Evolutionary conservation across 2,329 filamentous ascomycete species (phyloP).

Genomic region (Didymella arachidicola): DNA sequence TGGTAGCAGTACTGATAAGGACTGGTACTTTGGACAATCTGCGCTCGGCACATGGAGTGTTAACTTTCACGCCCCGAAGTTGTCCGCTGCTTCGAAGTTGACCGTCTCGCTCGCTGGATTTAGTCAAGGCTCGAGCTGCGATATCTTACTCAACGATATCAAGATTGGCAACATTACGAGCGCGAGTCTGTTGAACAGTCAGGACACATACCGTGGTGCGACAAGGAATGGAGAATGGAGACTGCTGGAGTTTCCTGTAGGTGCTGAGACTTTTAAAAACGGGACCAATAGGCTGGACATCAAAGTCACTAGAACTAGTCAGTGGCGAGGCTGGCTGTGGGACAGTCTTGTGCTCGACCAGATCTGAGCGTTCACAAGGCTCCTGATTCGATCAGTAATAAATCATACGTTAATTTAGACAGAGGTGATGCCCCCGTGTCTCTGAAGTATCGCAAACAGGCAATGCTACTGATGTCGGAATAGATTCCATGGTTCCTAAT

Average conservation of each 20-base stretch:
- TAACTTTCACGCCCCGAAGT: constrained; percentile 42
- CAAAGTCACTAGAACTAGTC: constrained; percentile 45
- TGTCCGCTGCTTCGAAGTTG: constrained; percentile 44
- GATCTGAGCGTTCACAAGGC: constrained; percentile 2
- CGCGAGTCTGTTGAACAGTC: constrained; percentile 52
- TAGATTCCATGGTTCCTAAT: not conserved
- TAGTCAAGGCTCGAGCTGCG: constrained; percentile 52
- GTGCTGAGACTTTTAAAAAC: constrained; percentile 36
- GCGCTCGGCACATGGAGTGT: constrained; percentile 45
- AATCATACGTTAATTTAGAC: not conserved
- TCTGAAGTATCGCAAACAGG: too few species aligned
- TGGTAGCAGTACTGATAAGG: constrained; percentile 44
- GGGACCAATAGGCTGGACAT: constrained; percentile 52
- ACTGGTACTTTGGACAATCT: constrained; percentile 62
- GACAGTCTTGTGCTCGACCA: constrained; percentile 53
- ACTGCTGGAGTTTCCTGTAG: constrained; percentile 53
- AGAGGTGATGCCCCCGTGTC: not conserved
- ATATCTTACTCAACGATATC: constrained; percentile 54
- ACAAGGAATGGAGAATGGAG: constrained; percentile 60
- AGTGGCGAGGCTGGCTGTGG: constrained; percentile 55
- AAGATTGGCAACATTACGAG: constrained; percentile 54
- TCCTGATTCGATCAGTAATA: not conserved
- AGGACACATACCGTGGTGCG: constrained; percentile 58
- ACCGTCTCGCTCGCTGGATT: constrained; percentile 58
- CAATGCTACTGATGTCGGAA: not conserved